A percentile compares a stretch with the other conserved stretches of the same genome.
phyloP scores from a whole-genome alignment of 2,329 filamentous ascomycete genomes.

The Aotearoamyces nothofagi region DNA sequence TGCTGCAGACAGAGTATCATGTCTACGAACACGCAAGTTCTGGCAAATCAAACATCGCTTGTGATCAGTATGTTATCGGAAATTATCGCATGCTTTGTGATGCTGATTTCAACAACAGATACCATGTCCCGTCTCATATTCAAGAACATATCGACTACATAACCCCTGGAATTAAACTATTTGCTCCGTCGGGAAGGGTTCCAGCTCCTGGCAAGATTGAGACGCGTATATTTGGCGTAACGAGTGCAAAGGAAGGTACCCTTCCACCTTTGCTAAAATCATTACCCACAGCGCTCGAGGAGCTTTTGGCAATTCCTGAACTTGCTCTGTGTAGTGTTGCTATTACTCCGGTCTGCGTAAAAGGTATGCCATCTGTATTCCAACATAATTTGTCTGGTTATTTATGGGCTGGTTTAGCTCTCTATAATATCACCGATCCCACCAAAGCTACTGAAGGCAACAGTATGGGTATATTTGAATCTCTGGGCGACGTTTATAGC shows the following conservation, averaged over 20 bases:
- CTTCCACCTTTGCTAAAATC: slow-evolving; percentile 18
- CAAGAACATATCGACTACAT: slow-evolving; percentile 18
- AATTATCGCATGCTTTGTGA: no score
- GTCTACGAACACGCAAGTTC: slow-evolving; percentile 35
- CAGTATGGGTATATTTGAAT: slow-evolving; percentile 36
- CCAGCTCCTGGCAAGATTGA: not conserved
- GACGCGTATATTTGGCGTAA: slow-evolving; percentile 3
- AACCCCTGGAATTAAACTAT: slow-evolving; percentile 14
- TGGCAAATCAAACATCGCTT: slow-evolving; percentile 22
- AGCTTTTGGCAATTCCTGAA: slow-evolving; percentile 2
- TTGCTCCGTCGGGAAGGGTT: not conserved
- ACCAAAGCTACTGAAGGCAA: no score
- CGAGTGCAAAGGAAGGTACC: slow-evolving; percentile 21
- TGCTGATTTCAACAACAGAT: no score
- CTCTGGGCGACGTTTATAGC: slow-evolving; percentile 33
- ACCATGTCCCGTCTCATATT: slow-evolving; percentile 15
- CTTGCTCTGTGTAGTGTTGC: not conserved
- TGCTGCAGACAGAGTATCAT: slow-evolving; percentile 35
- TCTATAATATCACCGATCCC: no score
- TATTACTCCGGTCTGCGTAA: slow-evolving; percentile 41
- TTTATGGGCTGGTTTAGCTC: not conserved
- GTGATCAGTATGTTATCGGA: slow-evolving; percentile 16
- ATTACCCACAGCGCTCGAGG: no score
- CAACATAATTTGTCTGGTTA: not conserved
- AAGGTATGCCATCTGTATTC: slow-evolving; percentile 24